These are phyloP conservation scores for Knufia fluminis DNA, from an alignment of 2,329 filamentous ascomycete species.

Conservation along the genomic window DNA sequence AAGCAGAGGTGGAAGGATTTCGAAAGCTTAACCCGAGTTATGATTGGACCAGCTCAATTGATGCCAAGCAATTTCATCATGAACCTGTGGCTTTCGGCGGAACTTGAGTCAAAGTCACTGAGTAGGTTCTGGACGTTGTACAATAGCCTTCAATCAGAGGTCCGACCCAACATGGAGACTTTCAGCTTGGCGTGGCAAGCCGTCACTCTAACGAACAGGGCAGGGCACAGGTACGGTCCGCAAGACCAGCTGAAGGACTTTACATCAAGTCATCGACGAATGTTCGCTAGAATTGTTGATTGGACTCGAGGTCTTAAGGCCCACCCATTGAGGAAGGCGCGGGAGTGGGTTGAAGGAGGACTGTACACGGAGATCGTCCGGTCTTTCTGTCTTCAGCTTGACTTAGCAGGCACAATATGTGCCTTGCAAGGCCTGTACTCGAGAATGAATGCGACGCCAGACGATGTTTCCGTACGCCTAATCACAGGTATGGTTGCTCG, in stretches of 20 bases:
- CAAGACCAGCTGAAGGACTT: too few relatives aligned
- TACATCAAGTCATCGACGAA: constrained; percentile 31
- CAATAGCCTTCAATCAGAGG: constrained; percentile 39
- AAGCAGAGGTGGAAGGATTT: constrained; percentile 51
- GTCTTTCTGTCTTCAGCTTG: constrained; percentile 42
- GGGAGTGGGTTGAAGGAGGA: constrained; percentile 37
- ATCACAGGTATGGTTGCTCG: constrained; percentile 43
- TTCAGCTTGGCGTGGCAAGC: constrained; percentile 58
- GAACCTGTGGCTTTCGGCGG: constrained; percentile 65
- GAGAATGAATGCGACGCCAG: constrained; percentile 38
- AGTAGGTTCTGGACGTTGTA: constrained; percentile 49
- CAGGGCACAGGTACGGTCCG: too few relatives aligned
- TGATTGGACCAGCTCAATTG: constrained; percentile 52
- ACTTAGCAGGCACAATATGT: constrained; percentile 41
- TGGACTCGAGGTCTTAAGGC: constrained; percentile 29
- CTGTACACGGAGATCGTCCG: constrained; percentile 45
- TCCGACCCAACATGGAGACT: constrained; percentile 58
- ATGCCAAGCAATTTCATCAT: constrained; percentile 64
- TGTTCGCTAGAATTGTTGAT: constrained; percentile 43
- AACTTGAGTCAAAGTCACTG: constrained; percentile 51
- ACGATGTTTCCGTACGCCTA: constrained; percentile 38
- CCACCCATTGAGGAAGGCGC: constrained; percentile 11
- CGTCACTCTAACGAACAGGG: constrained; percentile 41
- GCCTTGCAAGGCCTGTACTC: constrained; percentile 39
- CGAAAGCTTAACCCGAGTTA: constrained; percentile 52